Evolutionary conservation across 805 yeast genomes (phyloP), one percentile per base, ranked within the genome.

Genomic region (Myxozyma melibiosi): DNA sequence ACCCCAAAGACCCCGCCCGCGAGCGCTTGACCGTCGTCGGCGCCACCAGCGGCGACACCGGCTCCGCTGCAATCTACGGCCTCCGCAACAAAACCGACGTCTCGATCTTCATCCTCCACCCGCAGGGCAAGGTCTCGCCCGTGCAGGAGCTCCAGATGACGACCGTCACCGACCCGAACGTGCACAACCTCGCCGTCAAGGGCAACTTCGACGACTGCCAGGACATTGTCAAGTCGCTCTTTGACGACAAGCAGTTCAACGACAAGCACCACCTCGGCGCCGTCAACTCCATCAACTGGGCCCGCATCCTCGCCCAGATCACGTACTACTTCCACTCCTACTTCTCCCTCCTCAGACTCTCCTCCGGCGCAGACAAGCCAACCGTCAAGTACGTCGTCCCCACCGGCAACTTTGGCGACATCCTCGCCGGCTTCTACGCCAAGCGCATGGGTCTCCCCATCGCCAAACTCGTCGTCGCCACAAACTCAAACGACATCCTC

Each of bases 151-250:
- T 87, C 66, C 99, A 94, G 76, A 94, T 94, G 99, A 88, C 99
- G 54, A 90, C 98, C 6, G 98, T 94, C 7, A 80, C 84, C 50
- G 99, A 94, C 73, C 75, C 82, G 51, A 94, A 94, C 69, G 97
- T 94, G 40, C 98, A 94, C 76, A 92, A 97, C 25, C 78, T 94
- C 61, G 89, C 97, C 4, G 97, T 94, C 35, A 88, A 85, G 64
- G 99, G 99, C 64, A 90, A 97, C 30, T 94, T 94, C 71, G 99
- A 94, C 73, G 97, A 94, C 75, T 94, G 99, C 76, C 99, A 94
- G 77, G 97, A 90, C 69, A 83, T 91, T 56, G 98, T 94, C 62
- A 94, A 94, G 76, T 87, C 86, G 69, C 84, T 92, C 61, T 94
- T 94, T 73, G 94, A 92, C 60, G 99, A 94, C 72, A 76, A 72